Base-by-base conservation (phyloP, 768 basidiomycete species). In the Tulasnella sp. region DNA sequence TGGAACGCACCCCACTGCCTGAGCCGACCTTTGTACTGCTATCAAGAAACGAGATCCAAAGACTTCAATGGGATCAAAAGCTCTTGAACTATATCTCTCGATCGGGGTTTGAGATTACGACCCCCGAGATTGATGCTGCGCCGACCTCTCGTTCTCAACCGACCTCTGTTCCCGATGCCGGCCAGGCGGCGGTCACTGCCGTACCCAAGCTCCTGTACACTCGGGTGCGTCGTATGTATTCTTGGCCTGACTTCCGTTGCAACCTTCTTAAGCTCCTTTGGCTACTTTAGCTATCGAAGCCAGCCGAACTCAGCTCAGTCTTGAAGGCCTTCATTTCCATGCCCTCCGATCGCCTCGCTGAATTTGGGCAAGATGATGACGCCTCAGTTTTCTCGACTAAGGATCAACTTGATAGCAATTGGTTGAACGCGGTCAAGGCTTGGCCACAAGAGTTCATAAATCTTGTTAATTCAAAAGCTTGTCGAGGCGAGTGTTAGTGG, bases 401-500 rank as follows among this genome's bases (percentile, higher is more conserved):
- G 1, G 74, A 75, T 46, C 75, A 34, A 16, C 74, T 48, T 2
- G 79, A 24, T 27, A 27, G 18, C 8, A 71, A 71, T 9, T 95
- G 95, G 95, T 85, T 93, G 83, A 90, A 89, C 83, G 91, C 91
- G 71, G 84, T 97, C 56, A 90, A 94, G 36, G 91, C 90, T 88
- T 96, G 94, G 84, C 98, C 98, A n/a, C 88, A 87, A 75, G 91
- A 89, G 77, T 87, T 99, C 75, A 85, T 96, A 19, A 94, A 96
- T 46, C 85, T 99, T 81, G 88, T 95, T 82, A 97, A 98, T 85
- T 98, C 96, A 14, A 97, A 95, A 86, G 98, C 98, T 34, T 99
- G 98, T 83, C 88, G 98, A 87, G 97, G 97, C 92, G 83, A 82
- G 89, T 84, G 76, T 75, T 68, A 34, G 27, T 27, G 62, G 62